Evolutionary conservation across 257 asterid species (phyloP).

Genomic region (Echium plantagineum): DNA sequence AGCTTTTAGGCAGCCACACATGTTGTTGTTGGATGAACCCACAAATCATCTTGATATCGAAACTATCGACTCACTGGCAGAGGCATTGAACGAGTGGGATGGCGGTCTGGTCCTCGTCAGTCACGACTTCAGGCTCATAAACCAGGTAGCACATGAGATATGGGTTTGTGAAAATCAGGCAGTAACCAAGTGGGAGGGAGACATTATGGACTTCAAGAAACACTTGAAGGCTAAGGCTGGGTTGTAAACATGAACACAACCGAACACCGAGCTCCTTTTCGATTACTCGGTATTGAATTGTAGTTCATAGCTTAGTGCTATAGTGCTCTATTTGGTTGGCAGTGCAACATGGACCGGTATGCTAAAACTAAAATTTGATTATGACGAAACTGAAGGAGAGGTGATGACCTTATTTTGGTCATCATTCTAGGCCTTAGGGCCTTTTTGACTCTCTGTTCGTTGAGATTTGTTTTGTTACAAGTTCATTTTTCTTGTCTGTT

Average conservation of each 20-base stretch:
- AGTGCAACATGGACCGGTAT: no score
- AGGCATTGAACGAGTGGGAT: conserved; percentile 94
- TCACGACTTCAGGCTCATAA: conserved; percentile 93
- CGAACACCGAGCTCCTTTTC: background rate
- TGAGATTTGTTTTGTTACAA: background rate
- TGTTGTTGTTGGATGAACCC: conserved; percentile 88
- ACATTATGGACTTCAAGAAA: conserved; percentile 84
- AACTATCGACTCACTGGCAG: conserved; percentile 92
- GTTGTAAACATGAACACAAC: conserved; percentile 23
- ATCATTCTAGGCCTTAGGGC: background rate
- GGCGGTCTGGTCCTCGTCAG: conserved; percentile 97
- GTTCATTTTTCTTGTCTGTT: no score
- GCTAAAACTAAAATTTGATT: background rate
- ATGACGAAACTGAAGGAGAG: background rate
- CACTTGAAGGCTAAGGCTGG: conserved; percentile 74
- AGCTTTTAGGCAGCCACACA: conserved; percentile 83
- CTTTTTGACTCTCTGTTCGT: background rate
- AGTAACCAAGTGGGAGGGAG: conserved; percentile 84
- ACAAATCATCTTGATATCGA: conserved; percentile 95
- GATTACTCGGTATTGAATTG: background rate
- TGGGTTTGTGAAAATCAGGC: conserved; percentile 93
- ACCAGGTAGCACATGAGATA: conserved; percentile 95
- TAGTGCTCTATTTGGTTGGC: no score
- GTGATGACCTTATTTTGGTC: background rate
- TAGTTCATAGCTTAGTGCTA: background rate